These are phyloP conservation scores for Poa annua DNA, from an alignment of 176 grass and related monocot genomes.

Conservation along the genomic window DNA sequence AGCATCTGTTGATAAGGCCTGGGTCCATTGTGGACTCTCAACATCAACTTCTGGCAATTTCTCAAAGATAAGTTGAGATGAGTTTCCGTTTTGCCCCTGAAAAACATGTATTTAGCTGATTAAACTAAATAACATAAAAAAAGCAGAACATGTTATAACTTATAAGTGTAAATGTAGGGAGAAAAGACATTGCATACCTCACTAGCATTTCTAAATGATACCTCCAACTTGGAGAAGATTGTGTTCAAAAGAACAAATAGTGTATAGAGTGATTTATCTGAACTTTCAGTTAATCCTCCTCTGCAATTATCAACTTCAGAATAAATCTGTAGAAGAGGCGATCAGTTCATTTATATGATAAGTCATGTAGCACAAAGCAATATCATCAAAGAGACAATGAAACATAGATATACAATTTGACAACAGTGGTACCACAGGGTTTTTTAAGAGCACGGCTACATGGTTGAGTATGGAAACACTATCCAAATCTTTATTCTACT, in stretches of 20 bases:
- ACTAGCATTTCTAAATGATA: conserved; percentile 53
- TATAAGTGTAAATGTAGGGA: conserved; percentile 21
- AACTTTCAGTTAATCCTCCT: conserved; percentile 71
- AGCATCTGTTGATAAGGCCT: conserved; percentile 60
- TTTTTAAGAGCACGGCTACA: not conserved
- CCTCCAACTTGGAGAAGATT: conserved; percentile 74
- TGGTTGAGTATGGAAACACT: not conserved
- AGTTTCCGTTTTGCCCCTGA: conserved; percentile 49
- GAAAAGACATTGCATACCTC: conserved; percentile 54
- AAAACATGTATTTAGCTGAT: conserved; percentile 14
- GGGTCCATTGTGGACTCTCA: conserved; percentile 68
- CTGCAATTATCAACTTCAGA: conserved; percentile 66
- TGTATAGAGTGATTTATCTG: conserved; percentile 71
- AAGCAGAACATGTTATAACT: not conserved
- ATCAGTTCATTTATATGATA: conserved; percentile 25
- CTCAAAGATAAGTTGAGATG: conserved; percentile 57
- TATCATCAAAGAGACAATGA: conserved; percentile 6
- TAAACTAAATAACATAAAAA: conserved; percentile 19
- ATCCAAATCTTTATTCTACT: conserved; percentile 1
- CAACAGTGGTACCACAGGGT: conserved; percentile 10
- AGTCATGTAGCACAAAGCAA: conserved; percentile 9
- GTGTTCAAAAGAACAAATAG: conserved; percentile 62
- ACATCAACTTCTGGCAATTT: conserved; percentile 65
- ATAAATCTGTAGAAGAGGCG: conserved; percentile 61
- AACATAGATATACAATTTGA: not conserved